Conservation (phyloP, 2,329 filamentous ascomycete species). For the Fusarium sp. region DNA sequence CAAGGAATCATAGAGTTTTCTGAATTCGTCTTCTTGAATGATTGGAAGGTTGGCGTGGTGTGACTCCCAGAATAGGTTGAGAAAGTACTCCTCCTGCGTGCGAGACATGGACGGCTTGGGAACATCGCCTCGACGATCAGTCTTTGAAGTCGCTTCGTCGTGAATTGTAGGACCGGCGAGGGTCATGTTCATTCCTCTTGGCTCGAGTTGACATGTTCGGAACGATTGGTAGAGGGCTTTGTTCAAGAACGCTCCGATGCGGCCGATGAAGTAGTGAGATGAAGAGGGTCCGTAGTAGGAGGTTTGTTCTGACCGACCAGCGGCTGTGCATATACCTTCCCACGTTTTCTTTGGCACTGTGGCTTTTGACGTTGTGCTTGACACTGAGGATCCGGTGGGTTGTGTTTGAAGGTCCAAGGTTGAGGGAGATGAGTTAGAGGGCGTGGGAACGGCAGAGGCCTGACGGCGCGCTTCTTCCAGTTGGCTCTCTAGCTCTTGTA, state of each 20-base stretch:
- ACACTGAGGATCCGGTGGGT: constrained; percentile 39
- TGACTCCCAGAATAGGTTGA: constrained; percentile 63
- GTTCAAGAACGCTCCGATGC: constrained; percentile 57
- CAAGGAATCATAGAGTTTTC: constrained; percentile 55
- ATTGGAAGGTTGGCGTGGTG: constrained; percentile 46
- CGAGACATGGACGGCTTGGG: constrained; percentile 55
- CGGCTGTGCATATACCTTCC: constrained; percentile 31
- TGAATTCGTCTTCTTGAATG: constrained; percentile 1
- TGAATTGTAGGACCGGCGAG: constrained; percentile 16
- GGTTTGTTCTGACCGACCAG: constrained; percentile 54
- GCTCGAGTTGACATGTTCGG: constrained; percentile 28
- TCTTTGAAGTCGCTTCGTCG: neutral
- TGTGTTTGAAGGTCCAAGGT: neutral
- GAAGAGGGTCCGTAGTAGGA: constrained; percentile 63
- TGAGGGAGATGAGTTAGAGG: constrained; percentile 2
- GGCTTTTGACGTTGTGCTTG: constrained; percentile 40
- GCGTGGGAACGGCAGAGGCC: neutral
- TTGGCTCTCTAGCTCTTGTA: neutral
- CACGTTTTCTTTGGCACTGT: neutral
- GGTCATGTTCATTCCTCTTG: constrained; percentile 31
- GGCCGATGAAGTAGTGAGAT: constrained; percentile 61
- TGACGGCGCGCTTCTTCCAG: neutral
- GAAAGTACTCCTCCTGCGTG: constrained; percentile 63
- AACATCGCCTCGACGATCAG: neutral
- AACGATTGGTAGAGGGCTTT: constrained; percentile 50